Evolutionary conservation across 805 yeast species (phyloP), one percentile per base, ranked within the genome.

Genomic region (Metschnikowia arizonensis): DNA sequence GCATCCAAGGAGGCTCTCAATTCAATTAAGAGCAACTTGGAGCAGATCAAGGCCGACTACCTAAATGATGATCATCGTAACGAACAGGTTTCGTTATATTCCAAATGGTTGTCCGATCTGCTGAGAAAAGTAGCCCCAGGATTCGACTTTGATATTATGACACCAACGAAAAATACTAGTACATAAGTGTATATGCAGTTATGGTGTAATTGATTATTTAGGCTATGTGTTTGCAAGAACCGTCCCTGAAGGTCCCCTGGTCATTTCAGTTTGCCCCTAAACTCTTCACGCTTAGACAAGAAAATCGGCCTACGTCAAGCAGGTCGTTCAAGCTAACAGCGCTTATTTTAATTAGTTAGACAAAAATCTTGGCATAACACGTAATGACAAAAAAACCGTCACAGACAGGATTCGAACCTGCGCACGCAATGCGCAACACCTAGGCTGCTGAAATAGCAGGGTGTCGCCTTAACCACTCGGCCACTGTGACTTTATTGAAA

Each of bases 331-430:
- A n/a, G n/a, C n/a, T n/a, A n/a, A n/a, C n/a, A n/a, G n/a, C n/a
- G n/a, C 24, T 21, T 4, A 21, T 6, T 21, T 21, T 21, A 21
- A 5, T 21, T 21, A 21, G 6, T 21, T 21, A 6, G 6, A 5
- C 4, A 5, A 21, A 6, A 21, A 5, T 21, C 4, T 5, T 21
- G 24, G 24, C 4, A 21, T 21, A 5, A 21, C 24, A 11, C 8
- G 11, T 5, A 11, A 19, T 5, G 6, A 6, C 9, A 19, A 33
- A 46, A 45, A 37, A 11, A 10, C 17, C 96, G 96, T 85, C 86
- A 88, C 95, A 85, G 95, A 87, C 96, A 88, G 95, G 96, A 88
- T 88, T 88, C 96, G 96, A 88, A 88, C 96, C 95, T 88, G 95
- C 95, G 96, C 65, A 68, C 71, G 74, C 63, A 70, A 60, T 62